Percentiles rank a stretch among this genome's conserved stretches.
These are phyloP conservation scores for Chlorella sp. DNA, from an alignment of 139 green algal genomes.

Conservation along the genomic window DNA sequence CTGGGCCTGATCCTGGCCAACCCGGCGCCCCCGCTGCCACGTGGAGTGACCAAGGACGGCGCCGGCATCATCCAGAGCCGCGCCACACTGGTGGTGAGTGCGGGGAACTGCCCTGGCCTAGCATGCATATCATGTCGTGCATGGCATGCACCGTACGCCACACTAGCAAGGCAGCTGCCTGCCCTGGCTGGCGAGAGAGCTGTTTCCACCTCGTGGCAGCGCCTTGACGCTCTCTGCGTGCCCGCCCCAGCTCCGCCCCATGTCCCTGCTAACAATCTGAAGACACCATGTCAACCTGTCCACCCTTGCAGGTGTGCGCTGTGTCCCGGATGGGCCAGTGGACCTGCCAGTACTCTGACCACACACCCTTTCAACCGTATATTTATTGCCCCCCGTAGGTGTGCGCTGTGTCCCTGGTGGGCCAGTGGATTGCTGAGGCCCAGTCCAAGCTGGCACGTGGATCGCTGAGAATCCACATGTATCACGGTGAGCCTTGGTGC, in stretches of 20 bases:
- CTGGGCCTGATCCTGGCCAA: constrained; percentile 56
- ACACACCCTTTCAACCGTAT: not conserved
- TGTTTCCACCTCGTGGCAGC: too few relatives aligned
- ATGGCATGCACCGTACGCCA: not conserved
- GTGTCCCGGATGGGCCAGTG: constrained; percentile 81
- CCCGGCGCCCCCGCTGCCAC: constrained; percentile 43
- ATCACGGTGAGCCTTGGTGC: constrained; percentile 64
- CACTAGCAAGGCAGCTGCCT: not conserved
- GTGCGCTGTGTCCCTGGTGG: constrained; percentile 74
- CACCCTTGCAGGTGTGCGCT: constrained; percentile 50
- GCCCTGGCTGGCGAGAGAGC: not conserved
- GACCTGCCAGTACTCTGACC: not conserved
- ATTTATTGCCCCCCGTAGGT: constrained; percentile 20
- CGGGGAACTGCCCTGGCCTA: not conserved
- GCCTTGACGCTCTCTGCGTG: too few relatives aligned
- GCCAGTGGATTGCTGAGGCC: constrained; percentile 74
- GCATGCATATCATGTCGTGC: too few relatives aligned
- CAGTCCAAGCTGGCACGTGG: constrained; percentile 51
- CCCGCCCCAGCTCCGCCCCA: too few relatives aligned
- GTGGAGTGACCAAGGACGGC: not conserved
- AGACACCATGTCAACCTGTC: not conserved
- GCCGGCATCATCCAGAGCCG: constrained; percentile 17
- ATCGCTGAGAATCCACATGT: constrained; percentile 63
- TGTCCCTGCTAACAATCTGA: not conserved
- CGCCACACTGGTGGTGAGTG: constrained; percentile 61